Base-by-base conservation (phyloP, 192 early-diverging fungal species). In the Coemansia sp. region DNA sequence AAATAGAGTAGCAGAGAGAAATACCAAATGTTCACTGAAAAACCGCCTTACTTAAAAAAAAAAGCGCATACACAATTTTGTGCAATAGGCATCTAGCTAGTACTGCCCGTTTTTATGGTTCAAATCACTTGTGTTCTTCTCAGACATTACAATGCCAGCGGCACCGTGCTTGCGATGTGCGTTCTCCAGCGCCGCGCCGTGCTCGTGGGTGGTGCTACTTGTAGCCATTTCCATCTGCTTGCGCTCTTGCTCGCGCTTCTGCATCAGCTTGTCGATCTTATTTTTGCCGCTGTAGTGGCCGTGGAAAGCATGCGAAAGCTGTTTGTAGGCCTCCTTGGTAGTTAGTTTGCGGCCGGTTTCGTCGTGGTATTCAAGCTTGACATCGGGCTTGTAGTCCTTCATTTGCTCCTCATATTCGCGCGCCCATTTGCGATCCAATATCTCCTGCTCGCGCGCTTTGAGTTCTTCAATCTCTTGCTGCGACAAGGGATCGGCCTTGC, bases 221-320 rank as follows among this genome's bases (percentile, higher is more conserved):
- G 86, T 88, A 25, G 85, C 85, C 85, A 93, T 89, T 58, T 88
- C 84, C 74, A 92, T 66, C 65, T 92, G 81, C 58, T 86, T 85
- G 52, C 85, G 84, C 67, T 95, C 94, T 28, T 93, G 91, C 59
- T 94, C 90, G 21, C 94, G 64, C 71, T 94, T 94, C 53, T 81
- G 79, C 66, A 94, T 80, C 5, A 90, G 70, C 78, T 93, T 95
- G 64, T 99, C 96, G 7, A 91, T 94, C 85, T 99, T 99, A 74
- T 87, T 87, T 70, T 96, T 97, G 34, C 96, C 96, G 35, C 90
- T 91, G 7, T 87, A 86, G 60, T 94, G 93, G 16, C 96, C 96
- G 70, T 99, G 96, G 86, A 99, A 99, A 52, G 92, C 94, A 51
- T 99, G 95, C 37, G 93, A 94, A 31, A 94, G 73, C 61, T 88